phyloP scores from a whole-genome alignment of 768 basidiomycete species.

The Lactarius hengduanensis region DNA sequence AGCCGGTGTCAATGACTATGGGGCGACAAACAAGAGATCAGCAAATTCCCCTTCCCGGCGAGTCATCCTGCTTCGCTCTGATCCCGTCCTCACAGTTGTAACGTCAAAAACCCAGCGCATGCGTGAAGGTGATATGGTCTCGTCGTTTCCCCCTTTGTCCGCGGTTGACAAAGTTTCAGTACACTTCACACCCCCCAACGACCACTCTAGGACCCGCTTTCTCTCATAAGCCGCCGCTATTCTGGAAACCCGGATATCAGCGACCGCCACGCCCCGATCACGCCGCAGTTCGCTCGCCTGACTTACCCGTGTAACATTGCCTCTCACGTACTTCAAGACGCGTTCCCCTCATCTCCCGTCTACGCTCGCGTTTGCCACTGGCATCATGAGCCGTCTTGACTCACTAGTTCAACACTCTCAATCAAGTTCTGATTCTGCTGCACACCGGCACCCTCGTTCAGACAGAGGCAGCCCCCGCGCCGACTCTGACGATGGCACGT shows the following conservation, averaged over 20 bases:
- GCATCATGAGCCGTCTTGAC: conserved; percentile 28
- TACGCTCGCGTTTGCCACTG: conserved; percentile 12
- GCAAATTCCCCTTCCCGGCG: conserved; percentile 29
- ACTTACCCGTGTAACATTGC: conserved; percentile 20
- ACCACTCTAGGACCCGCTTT: conserved; percentile 19
- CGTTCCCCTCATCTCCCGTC: conserved; percentile 14
- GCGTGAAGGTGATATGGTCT: conserved; percentile 27
- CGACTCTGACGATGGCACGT: conserved; percentile 25
- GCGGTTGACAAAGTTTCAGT: conserved; percentile 27
- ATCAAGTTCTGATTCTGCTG: conserved; percentile 22
- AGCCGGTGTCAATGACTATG: conserved; percentile 31
- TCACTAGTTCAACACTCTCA: conserved; percentile 24
- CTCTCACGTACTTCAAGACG: conserved; percentile 23
- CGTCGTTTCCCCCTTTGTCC: conserved; percentile 28
- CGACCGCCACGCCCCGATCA: conserved; percentile 27
- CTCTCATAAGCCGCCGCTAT: conserved; percentile 25
- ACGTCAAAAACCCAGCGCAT: conserved; percentile 26
- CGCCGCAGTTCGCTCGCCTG: conserved; percentile 29
- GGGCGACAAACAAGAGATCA: conserved; percentile 29
- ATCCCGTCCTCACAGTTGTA: conserved; percentile 26
- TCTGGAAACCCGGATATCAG: conserved; percentile 27
- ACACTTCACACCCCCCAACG: conserved; percentile 16
- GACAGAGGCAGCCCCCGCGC: conserved; percentile 24
- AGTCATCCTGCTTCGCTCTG: conserved; percentile 25
- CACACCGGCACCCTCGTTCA: conserved; percentile 15